These are phyloP conservation scores for Pistacia atlantica DNA, from an alignment of 345 rosid genomes.

Conservation along the genomic window DNA sequence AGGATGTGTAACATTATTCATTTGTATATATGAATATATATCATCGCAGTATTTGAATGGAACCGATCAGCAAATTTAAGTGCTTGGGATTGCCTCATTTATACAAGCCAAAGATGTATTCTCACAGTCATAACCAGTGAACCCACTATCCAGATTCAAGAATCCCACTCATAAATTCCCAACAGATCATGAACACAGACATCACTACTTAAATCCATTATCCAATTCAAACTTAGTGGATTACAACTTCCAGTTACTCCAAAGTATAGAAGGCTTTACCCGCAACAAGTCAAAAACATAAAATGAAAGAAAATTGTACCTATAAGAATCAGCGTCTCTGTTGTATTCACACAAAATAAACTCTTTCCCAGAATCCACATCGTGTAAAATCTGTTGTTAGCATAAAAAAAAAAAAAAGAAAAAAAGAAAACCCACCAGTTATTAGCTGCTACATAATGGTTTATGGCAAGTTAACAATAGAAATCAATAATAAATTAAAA, in stretches of 20 bases:
- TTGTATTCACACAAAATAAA: conserved; percentile 96
- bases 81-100: background rate
- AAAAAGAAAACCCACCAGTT: background rate
- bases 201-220: no score
- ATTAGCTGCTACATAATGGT: no score
- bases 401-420: background rate
- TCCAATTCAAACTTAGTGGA: background rate
- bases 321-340: conserved; percentile 96
- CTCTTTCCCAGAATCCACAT: conserved; percentile 68
- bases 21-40: background rate
- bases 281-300: background rate
- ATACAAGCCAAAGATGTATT: background rate
- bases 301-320: conserved; percentile 37
- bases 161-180: background rate
- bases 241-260: background rate
- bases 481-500: no score
- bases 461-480: no score
- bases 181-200: background rate
- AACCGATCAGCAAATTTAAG: background rate
- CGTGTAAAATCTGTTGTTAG: conserved; percentile 61
- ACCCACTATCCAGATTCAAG: background rate
- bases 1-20: no score
- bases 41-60: background rate
- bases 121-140: background rate
- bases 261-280: background rate